Percentiles rank a stretch among this genome's conserved stretches.
Conservation (phyloP, 2,329 filamentous ascomycete species). For the Pseudocercospora pini-densiflorae region DNA sequence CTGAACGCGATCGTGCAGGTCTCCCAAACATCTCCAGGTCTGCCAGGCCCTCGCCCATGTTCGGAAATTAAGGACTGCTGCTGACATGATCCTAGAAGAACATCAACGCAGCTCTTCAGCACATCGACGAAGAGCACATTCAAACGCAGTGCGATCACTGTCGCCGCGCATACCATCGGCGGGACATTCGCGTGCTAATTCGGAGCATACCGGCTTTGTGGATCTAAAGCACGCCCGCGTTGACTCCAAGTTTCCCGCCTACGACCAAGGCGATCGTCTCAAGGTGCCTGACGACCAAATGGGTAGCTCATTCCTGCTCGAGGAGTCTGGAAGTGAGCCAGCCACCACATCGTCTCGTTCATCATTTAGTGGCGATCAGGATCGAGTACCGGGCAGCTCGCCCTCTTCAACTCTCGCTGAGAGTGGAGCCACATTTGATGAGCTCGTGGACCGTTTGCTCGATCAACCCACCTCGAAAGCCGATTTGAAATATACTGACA, state of each 20-base stretch:
- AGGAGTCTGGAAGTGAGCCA: constrained; percentile 66
- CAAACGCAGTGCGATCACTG: constrained; percentile 48
- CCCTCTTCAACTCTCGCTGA: constrained; percentile 51
- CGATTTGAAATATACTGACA: constrained; percentile 85
- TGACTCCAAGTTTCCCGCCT: constrained; percentile 39
- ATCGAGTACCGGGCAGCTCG: constrained; percentile 24
- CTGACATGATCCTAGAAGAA: constrained; percentile 19
- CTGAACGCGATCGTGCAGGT: constrained; percentile 68
- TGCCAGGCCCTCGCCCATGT: neutral
- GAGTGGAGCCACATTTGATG: constrained; percentile 58
- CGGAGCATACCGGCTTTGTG: constrained; percentile 47
- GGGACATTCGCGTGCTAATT: constrained; percentile 54
- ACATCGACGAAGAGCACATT: constrained; percentile 50
- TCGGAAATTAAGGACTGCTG: constrained; percentile 10
- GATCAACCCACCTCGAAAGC: constrained; percentile 79
- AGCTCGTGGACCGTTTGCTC: constrained; percentile 80
- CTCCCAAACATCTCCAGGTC: constrained; percentile 63
- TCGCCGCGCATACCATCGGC: constrained; percentile 44
- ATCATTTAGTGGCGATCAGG: constrained; percentile 66
- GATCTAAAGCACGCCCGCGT: constrained; percentile 38
- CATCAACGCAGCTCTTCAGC: constrained; percentile 32
- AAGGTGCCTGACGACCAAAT: constrained; percentile 51
- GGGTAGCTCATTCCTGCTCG: constrained; percentile 64
- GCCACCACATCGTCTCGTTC: constrained; percentile 69
- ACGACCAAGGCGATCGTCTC: constrained; percentile 33